Conservation (phyloP, 768 basidiomycete genomes). For the Baorangia bicolor region DNA sequence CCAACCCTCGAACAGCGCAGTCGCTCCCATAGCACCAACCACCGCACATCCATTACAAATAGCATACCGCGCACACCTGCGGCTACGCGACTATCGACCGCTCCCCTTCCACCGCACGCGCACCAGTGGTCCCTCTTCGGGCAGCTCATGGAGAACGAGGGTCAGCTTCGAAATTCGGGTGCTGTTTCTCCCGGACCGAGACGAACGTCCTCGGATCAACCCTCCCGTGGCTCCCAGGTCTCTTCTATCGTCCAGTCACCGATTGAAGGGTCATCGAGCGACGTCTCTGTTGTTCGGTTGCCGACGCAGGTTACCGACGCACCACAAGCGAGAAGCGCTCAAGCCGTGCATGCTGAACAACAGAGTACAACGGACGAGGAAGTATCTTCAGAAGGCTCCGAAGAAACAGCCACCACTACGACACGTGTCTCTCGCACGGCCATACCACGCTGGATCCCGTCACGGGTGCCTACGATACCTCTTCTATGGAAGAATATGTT, state of each 20-base stretch:
- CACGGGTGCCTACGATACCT: slow-evolving; percentile 41
- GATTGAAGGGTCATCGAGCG: not conserved
- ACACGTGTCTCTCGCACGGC: slow-evolving; percentile 11
- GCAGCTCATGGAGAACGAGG: slow-evolving; percentile 70
- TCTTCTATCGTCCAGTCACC: slow-evolving; percentile 5
- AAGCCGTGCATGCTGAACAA: not conserved
- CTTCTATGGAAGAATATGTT: slow-evolving; percentile 68
- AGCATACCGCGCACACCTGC: slow-evolving; percentile 15
- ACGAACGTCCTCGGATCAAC: slow-evolving; percentile 2
- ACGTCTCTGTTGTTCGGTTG: not conserved
- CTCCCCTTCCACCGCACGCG: slow-evolving; percentile 22
- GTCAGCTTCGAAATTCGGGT: slow-evolving; percentile 32
- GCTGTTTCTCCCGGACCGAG: not conserved
- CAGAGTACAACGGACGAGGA: slow-evolving; percentile 8
- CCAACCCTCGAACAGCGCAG: slow-evolving; percentile 12
- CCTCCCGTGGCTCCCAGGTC: not conserved
- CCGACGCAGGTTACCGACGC: not conserved
- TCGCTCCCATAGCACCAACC: slow-evolving; percentile 1
- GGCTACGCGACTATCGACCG: slow-evolving; percentile 7
- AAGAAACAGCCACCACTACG: slow-evolving; percentile 5
- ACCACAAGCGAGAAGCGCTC: not conserved
- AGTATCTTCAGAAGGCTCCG: slow-evolving; percentile 13
- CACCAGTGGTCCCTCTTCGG: slow-evolving; percentile 65
- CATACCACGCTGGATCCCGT: slow-evolving; percentile 5
- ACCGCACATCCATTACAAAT: slow-evolving; percentile 5